Percentiles rank a stretch among this genome's conserved stretches.
These are phyloP conservation scores for Zygosaccharomyces pseudobailii DNA, from an alignment of 1,139 yeast species.

Conservation along the genomic window DNA sequence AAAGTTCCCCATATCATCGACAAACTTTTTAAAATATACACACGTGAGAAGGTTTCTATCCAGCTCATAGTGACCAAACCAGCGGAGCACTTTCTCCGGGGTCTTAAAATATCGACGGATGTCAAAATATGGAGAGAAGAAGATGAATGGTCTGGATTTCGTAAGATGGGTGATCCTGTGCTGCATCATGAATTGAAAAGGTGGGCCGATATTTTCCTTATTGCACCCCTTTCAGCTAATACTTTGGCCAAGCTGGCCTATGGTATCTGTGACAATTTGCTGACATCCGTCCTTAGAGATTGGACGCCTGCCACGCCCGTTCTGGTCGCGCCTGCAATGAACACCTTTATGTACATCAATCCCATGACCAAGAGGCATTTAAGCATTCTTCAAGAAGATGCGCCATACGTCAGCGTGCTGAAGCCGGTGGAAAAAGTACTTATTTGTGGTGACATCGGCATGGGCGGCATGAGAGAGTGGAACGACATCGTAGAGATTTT, in stretches of 20 bases:
- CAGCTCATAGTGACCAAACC: slow-evolving; percentile 81
- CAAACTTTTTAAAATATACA: slow-evolving; percentile 71
- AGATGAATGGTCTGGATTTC: slow-evolving; percentile 79
- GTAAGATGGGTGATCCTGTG: slow-evolving; percentile 53
- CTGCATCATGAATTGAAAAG: slow-evolving; percentile 83
- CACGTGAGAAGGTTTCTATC: slow-evolving; percentile 64
- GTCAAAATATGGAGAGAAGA: slow-evolving; percentile 91
- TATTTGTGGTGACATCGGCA: slow-evolving; percentile 85
- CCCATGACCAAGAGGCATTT: slow-evolving; percentile 82
- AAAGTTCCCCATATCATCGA: slow-evolving; percentile 85
- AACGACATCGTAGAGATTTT: slow-evolving; percentile 79
- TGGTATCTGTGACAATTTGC: slow-evolving; percentile 83
- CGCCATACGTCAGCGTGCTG: slow-evolving; percentile 86
- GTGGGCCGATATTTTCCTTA: slow-evolving; percentile 91
- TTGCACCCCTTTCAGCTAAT: slow-evolving; percentile 89
- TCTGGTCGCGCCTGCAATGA: slow-evolving; percentile 90
- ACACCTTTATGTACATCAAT: slow-evolving; percentile 82
- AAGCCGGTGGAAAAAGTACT: slow-evolving; percentile 86
- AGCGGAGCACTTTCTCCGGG: slow-evolving; percentile 78
- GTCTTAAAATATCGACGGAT: slow-evolving; percentile 71
- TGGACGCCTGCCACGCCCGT: slow-evolving; percentile 91
- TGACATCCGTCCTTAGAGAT: slow-evolving; percentile 84
- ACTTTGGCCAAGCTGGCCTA: slow-evolving; percentile 84
- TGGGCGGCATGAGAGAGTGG: slow-evolving; percentile 97
- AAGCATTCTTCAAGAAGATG: slow-evolving; percentile 69